Percentiles rank a stretch among this genome's conserved stretches.
Evolutionary conservation across 805 yeast species (phyloP).

Genomic region (Barnettozyma siamensis): DNA sequence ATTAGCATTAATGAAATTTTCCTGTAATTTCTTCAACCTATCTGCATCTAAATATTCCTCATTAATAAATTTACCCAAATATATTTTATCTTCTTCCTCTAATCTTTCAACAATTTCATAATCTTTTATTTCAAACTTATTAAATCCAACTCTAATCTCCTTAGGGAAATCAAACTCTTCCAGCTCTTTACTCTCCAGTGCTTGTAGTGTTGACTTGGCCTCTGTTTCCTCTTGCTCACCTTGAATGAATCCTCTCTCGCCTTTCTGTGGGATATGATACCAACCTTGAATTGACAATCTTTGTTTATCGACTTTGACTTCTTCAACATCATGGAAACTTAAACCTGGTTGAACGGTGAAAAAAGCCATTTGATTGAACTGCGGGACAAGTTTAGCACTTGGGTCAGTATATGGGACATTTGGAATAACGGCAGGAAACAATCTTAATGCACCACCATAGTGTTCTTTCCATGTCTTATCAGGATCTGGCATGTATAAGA

Average conservation of each 20-base stretch:
- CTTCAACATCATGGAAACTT: constrained; percentile 97
- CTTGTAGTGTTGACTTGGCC: constrained; percentile 71
- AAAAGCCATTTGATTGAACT: constrained; percentile 93
- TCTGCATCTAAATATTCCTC: constrained; percentile 39
- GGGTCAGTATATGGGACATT: constrained; percentile 86
- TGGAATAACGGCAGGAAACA: constrained; percentile 81
- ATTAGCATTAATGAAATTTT: constrained; percentile 59
- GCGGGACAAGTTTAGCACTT: constrained; percentile 70
- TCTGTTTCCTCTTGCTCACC: constrained; percentile 82
- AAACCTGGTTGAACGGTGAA: constrained; percentile 95
- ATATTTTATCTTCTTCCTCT: constrained; percentile 36
- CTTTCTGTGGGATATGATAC: constrained; percentile 96
- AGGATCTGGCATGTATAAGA: constrained; percentile 89
- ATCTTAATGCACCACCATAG: constrained; percentile 88
- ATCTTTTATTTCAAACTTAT: constrained; percentile 33
- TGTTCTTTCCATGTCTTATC: constrained; percentile 82
- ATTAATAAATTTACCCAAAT: constrained; percentile 51
- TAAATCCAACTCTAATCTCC: constrained; percentile 40
- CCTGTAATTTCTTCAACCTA: constrained; percentile 38
- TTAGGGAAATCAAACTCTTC: constrained; percentile 82
- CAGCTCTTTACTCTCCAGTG: constrained; percentile 66
- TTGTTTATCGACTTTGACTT: constrained; percentile 86
- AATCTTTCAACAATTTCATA: constrained; percentile 12
- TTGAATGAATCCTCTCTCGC: constrained; percentile 77
- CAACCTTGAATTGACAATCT: constrained; percentile 95